These are phyloP conservation scores for Hanseniaspora clermontiae DNA, from an alignment of 805 yeast species.

Conservation along the genomic window DNA sequence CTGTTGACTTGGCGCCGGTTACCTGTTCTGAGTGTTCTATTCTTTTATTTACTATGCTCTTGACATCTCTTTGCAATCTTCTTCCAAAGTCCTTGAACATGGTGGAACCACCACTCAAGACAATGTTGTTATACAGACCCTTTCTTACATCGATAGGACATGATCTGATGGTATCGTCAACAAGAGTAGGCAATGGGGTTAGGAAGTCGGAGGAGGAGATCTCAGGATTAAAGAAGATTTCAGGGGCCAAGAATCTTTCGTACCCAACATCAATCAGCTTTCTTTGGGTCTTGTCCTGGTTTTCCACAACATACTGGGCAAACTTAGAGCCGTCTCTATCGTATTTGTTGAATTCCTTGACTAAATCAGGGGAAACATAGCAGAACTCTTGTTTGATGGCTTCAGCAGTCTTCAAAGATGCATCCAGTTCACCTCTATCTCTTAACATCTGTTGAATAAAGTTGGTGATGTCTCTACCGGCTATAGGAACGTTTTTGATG, in stretches of 20 bases:
- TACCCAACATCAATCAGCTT: constrained; percentile 85
- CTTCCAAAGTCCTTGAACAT: constrained; percentile 98
- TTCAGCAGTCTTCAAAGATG: constrained; percentile 90
- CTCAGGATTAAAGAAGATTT: constrained; percentile 95
- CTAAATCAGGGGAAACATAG: constrained; percentile 95
- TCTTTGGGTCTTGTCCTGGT: constrained; percentile 50
- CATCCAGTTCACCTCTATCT: constrained; percentile 93
- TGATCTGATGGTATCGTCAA: constrained; percentile 86
- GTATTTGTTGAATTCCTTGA: constrained; percentile 85
- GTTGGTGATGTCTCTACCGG: constrained; percentile 93
- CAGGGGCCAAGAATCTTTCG: constrained; percentile 97
- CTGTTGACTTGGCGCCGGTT: constrained; percentile 67
- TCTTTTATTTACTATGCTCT: constrained; percentile 75
- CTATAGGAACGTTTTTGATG: constrained; percentile 93
- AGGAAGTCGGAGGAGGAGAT: constrained; percentile 88
- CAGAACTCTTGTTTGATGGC: constrained; percentile 92
- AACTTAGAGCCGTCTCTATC: constrained; percentile 89
- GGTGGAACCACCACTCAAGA: constrained; percentile 92
- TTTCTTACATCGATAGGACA: constrained; percentile 97
- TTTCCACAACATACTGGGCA: constrained; percentile 83
- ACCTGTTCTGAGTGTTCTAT: constrained; percentile 67
- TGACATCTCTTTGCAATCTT: constrained; percentile 89
- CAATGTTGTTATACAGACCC: constrained; percentile 89
- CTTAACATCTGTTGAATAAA: constrained; percentile 87
- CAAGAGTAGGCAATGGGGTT: constrained; percentile 92